Base-by-base conservation (phyloP, 202 grass and related monocot species). In the Schoenoplectus tabernaemontani region DNA sequence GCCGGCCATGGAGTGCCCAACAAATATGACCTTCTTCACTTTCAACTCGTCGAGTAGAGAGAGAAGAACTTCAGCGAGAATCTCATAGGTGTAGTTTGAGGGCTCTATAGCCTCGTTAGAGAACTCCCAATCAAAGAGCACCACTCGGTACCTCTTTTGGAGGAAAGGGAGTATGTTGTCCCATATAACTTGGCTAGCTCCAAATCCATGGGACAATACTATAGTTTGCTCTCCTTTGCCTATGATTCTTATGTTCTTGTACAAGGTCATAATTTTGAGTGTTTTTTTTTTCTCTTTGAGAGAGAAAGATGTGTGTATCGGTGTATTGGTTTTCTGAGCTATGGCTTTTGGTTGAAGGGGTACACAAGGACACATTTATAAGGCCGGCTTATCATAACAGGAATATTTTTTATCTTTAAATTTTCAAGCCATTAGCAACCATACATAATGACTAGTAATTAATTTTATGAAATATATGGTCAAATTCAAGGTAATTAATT, bases 111-210 rank as follows among this genome's bases (percentile, higher is more conserved):
- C 69, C 0, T 39, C 23, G 43, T 3, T 70, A 5, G 83, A 80
- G 83, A 97, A 91, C 32, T 97, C 91, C 90, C 93, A 97, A 82
- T 97, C 93, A 75, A 97, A 97, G 67, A 97, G 87, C 32, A 93
- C 64, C 32, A 97, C 75, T 81, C 80, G 73, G 86, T 89, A 88
- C 41, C 9, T 88, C 50, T 72, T 66, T 13, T 84, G 48, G 4
- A 97, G 83, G 44, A 85, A 80, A 12, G 93, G 74, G 15, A 97
- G 13, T 24, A 97, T 65, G 19, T 71, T 87, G 68, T 97, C 90
- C 93, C 93, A 97, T 48, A 87, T 58, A 22, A 84, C 70, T 38
- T 97, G 93, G 79, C 85, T 93, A 12, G 36, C 81, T 17, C 93
- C 88, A 38, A 87, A 97, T 71, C 90, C 93, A 89, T 97, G 90